phyloP scores from a whole-genome alignment of 2,329 filamentous ascomycete species.

The Drechslera avenae region DNA sequence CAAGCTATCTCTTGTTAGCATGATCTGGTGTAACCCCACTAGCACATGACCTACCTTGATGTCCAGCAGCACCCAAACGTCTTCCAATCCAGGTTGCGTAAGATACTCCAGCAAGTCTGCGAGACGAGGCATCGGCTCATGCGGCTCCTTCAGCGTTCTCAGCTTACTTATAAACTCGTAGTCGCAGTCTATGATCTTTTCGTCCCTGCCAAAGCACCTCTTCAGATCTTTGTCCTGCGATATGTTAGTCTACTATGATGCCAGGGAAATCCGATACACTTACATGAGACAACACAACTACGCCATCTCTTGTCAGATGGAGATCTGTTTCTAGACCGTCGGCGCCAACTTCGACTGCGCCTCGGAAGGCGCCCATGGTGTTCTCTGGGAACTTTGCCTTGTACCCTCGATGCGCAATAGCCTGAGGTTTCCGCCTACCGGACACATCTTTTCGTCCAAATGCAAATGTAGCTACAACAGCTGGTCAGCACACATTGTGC shows the following conservation, averaged over 20 bases:
- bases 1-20: conserved; percentile 55
- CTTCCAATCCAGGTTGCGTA: conserved; percentile 64
- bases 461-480: conserved; percentile 40
- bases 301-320: conserved; percentile 78
- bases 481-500: conserved; percentile 20
- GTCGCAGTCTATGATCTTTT: conserved; percentile 74
- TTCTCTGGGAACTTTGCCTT: conserved; percentile 84
- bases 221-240: conserved; percentile 73
- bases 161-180: conserved; percentile 75
- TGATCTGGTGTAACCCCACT: not conserved
- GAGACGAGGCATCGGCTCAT: conserved; percentile 74
- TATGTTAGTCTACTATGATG: conserved; percentile 10
- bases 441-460: conserved; percentile 43
- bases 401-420: conserved; percentile 79
- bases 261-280: conserved; percentile 21
- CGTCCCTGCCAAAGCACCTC: conserved; percentile 78
- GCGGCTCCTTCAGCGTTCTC: conserved; percentile 69
- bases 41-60: conserved; percentile 70
- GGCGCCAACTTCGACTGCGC: conserved; percentile 73
- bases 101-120: conserved; percentile 76
- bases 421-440: conserved; percentile 62
- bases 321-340: conserved; percentile 89
- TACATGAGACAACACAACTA: conserved; percentile 85
- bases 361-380: conserved; percentile 76
- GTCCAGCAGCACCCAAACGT: conserved; percentile 83